Percentiles rank a stretch among this genome's conserved stretches.
Evolutionary conservation across 2,329 filamentous ascomycete genomes (phyloP).

Genomic region (Xylaria sp.): DNA sequence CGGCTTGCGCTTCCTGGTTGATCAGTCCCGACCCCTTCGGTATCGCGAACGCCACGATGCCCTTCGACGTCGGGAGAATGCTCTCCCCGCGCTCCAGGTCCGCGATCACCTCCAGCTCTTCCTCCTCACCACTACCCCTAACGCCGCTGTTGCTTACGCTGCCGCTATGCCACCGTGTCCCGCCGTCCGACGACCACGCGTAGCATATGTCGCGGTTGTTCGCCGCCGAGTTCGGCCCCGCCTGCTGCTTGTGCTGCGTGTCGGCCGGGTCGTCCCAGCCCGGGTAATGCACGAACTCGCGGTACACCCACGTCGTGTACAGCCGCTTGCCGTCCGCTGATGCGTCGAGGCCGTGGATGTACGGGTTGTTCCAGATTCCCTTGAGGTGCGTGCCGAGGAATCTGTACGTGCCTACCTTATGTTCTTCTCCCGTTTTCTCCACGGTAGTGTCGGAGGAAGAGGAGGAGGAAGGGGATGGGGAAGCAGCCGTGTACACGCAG

Average conservation of each 20-base stretch:
- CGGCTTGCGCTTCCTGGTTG: slow-evolving; percentile 63
- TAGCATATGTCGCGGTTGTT: slow-evolving; percentile 65
- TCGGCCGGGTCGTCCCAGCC: slow-evolving; percentile 57
- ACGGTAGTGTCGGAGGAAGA: not conserved
- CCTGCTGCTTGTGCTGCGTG: slow-evolving; percentile 56
- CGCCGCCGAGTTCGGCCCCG: slow-evolving; percentile 56
- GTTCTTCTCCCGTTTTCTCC: not conserved
- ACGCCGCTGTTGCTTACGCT: too few species aligned
- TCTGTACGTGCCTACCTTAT: slow-evolving; percentile 51
- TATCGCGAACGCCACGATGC: slow-evolving; percentile 58
- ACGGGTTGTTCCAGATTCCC: slow-evolving; percentile 61
- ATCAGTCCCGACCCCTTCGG: slow-evolving; percentile 58
- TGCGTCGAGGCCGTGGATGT: slow-evolving; percentile 61
- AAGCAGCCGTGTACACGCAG: slow-evolving; percentile 55
- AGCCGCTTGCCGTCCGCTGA: slow-evolving; percentile 48
- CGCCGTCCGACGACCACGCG: slow-evolving; percentile 59
- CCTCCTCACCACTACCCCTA: slow-evolving; percentile 49
- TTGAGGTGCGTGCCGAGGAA: slow-evolving; percentile 61
- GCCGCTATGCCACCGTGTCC: slow-evolving; percentile 57
- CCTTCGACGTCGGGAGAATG: slow-evolving; percentile 54
- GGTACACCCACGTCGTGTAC: slow-evolving; percentile 62
- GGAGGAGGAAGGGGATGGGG: not conserved
- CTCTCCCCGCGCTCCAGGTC: slow-evolving; percentile 51
- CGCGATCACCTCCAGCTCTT: slow-evolving; percentile 47
- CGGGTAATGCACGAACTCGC: slow-evolving; percentile 58